Base-by-base conservation (phyloP, 2,329 filamentous ascomycete species). In the Curvularia verruculosa region DNA sequence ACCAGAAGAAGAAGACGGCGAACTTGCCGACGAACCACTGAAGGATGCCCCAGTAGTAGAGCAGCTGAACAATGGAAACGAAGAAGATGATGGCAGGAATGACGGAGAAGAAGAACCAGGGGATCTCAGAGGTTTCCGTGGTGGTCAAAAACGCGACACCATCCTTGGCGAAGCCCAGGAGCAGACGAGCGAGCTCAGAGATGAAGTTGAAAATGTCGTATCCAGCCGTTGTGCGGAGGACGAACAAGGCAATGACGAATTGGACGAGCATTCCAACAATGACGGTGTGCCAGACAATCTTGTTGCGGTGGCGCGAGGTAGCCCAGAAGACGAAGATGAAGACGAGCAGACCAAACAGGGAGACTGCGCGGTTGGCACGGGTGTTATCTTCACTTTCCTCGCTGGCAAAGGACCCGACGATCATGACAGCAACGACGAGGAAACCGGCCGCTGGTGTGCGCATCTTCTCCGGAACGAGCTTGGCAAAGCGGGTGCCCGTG, bases 81-180 rank as follows among this genome's bases (percentile, higher is more conserved):
- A 97, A 96, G 86, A 96, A 97, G 80, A 96, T 91, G 78, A 97
- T 96, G 68, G 93, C 88, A 0, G 93, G 92, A n/a, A 96, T 83
- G 60, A 96, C 92, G 48, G 83, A 81, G 48, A 89, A 83, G 61
- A 96, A 82, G 84, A 96, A 96, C 84, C 84, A 92, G 3, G 69
- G 65, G 1, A 82, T 69, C 3, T 67, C 21, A 3, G 80, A 71
- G 5, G 82, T 80, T 7, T 76, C 74, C 0, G 67, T 52, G 13
- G 80, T 79, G 0, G 87, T 89, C 66, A 97, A 77, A 80, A 96
- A 97, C 0, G 76, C 73, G 0, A 90, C 85, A 74, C 93, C 93
- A 29, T 91, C 75, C 18, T 81, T 79, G 23, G 93, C 90, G 67
- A 92, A 96, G 24, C 88, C 85, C 5, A 97, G 84, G 26, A 96